Evolutionary conservation across 345 rosid species (phyloP), one percentile per base, ranked within the genome.

Genomic region (Alliaria petiolata): DNA sequence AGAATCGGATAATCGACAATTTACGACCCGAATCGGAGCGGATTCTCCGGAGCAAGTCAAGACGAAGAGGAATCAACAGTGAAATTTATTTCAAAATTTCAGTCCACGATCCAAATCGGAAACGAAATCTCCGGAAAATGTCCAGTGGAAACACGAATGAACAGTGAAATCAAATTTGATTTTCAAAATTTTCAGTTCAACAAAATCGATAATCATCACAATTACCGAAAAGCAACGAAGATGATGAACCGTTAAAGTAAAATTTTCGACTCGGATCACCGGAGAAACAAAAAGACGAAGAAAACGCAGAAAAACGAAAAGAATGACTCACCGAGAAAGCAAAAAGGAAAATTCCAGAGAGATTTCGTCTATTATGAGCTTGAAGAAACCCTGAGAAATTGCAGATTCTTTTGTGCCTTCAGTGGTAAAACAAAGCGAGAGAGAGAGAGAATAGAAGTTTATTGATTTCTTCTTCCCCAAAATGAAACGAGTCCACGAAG

Each of bases 261-360:
- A 33, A 6, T 11, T 31, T 45, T 42, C 51, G 8, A 15, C 35
- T 6, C n/a, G 15, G 51, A 11, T 67, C 50, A 4, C 46, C 10
- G 44, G 42, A 68, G 33, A 58, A 45, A 45, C 1, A 54, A 2
- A 36, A 12, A 31, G 16, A 28, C 10, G 6, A 54, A 19, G 3
- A n/a, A 22, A 25, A 34, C 6, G 22, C 2, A n/a, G 6, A 51
- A 56, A 44, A 51, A 7, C 25, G 5, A 26, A 44, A 51, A 67
- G 60, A 62, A 69, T 34, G 66, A 46, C 79, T 69, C 69, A 76
- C 75, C 36, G 57, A 34, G 13, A 26, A 75, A 75, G 78, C 56
- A 51, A 66, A 46, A 22, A 25, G 12, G 15, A 50, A 40, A 0
- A 4, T 12, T 9, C 22, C 16, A 63, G 43, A 16, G 5, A 43